These are phyloP conservation scores for Coleophoma eucalyptorum DNA, from an alignment of 2,329 filamentous ascomycete species.

Conservation along the genomic window DNA sequence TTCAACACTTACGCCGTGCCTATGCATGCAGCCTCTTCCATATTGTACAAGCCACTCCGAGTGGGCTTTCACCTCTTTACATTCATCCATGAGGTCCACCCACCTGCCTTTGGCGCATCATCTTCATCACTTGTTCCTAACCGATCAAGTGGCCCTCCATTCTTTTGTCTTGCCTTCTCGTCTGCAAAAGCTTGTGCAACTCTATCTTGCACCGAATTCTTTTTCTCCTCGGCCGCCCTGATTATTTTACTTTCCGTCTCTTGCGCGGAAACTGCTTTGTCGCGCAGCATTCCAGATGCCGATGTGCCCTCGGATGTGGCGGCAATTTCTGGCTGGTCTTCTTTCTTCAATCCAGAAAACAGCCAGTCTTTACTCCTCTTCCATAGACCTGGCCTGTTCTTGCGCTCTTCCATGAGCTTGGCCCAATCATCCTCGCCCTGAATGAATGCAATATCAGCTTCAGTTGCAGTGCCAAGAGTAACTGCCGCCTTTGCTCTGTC, in stretches of 20 bases:
- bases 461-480: constrained; percentile 36
- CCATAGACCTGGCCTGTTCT: constrained; percentile 23
- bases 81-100: constrained; percentile 23
- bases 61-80: not conserved
- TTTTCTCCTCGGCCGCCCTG: constrained; percentile 23
- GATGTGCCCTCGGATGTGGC: constrained; percentile 17
- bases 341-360: constrained; percentile 29
- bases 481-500: constrained; percentile 38
- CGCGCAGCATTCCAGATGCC: constrained; percentile 18
- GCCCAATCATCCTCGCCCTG: constrained; percentile 52
- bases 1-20: constrained; percentile 10
- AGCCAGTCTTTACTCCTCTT: constrained; percentile 23
- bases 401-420: constrained; percentile 17
- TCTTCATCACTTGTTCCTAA: constrained; percentile 16
- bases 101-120: constrained; percentile 12
- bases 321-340: constrained; percentile 20
- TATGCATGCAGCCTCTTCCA: constrained; percentile 16
- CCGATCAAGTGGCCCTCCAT: constrained; percentile 23
- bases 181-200: constrained; percentile 22
- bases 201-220: constrained; percentile 16
- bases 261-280: constrained; percentile 16
- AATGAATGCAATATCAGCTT: constrained; percentile 47
- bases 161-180: constrained; percentile 24
- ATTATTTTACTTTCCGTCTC: constrained; percentile 21
- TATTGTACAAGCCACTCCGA: constrained; percentile 20